phyloP scores from a whole-genome alignment of 2,329 filamentous ascomycete species.

The Westerdykella aurantiaca region DNA sequence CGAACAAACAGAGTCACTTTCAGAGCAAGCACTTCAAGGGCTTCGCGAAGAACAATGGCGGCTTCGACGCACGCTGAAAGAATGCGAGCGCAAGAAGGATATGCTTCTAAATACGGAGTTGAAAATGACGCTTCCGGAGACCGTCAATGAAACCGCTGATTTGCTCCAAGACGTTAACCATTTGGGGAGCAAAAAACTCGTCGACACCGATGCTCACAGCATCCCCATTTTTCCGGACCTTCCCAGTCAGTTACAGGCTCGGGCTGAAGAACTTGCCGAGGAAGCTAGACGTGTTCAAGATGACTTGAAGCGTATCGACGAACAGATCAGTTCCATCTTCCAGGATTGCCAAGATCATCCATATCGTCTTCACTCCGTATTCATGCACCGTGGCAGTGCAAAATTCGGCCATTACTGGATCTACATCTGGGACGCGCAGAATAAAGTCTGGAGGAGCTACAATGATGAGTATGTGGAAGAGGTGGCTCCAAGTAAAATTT shows the following conservation, averaged over 20 bases:
- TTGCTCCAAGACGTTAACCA: constrained; percentile 17
- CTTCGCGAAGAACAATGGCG: constrained; percentile 68
- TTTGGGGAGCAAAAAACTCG: constrained; percentile 2
- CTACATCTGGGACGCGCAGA: constrained; percentile 85
- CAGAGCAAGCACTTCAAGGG: constrained; percentile 49
- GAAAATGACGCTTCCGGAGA: constrained; percentile 23
- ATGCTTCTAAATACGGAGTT: constrained; percentile 37
- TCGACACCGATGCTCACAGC: constrained; percentile 7
- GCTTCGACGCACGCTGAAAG: constrained; percentile 59
- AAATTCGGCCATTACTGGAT: constrained; percentile 87
- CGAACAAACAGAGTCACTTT: constrained; percentile 21
- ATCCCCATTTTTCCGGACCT: constrained; percentile 12
- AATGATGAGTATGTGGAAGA: constrained; percentile 81
- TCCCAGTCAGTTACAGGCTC: constrained; percentile 13
- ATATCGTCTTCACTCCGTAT: constrained; percentile 85
- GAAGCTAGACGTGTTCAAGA: constrained; percentile 22
- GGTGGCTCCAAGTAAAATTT: constrained; percentile 60
- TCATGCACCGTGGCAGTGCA: constrained; percentile 72
- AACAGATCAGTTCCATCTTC: constrained; percentile 55
- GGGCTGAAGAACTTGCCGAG: constrained; percentile 19
- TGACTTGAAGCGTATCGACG: constrained; percentile 44
- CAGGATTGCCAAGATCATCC: constrained; percentile 57
- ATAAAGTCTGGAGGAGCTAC: constrained; percentile 81
- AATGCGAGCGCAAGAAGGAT: constrained; percentile 46
- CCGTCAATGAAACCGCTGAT: constrained; percentile 27